Evolutionary conservation across 805 yeast species (phyloP).

Genomic region (Debaryomyces hansenii): DNA sequence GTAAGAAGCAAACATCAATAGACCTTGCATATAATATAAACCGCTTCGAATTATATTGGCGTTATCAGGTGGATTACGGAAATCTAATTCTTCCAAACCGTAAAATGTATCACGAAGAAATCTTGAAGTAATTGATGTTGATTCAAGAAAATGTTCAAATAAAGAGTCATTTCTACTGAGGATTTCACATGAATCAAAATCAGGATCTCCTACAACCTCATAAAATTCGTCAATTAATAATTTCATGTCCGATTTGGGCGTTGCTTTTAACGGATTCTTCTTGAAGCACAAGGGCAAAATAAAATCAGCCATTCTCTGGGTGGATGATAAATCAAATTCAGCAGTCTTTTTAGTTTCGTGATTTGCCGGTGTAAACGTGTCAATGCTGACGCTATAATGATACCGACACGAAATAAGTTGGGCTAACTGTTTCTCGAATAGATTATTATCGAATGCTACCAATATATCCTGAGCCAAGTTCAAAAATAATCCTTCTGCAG

Average conservation of each 20-base stretch:
- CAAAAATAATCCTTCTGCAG: slow-evolving; percentile 62
- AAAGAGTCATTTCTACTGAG: slow-evolving; percentile 47
- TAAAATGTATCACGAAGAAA: slow-evolving; percentile 50
- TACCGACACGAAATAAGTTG: slow-evolving; percentile 80
- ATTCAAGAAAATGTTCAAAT: slow-evolving; percentile 49
- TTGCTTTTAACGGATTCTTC: slow-evolving; percentile 57
- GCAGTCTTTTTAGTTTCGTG: slow-evolving; percentile 48
- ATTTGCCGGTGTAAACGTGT: slow-evolving; percentile 61
- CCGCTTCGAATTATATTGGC: slow-evolving; percentile 47
- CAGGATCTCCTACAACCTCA: slow-evolving; percentile 71
- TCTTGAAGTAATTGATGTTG: slow-evolving; percentile 41
- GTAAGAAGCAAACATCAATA: slow-evolving; percentile 66
- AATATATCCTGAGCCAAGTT: slow-evolving; percentile 56
- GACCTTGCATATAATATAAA: slow-evolving; percentile 68
- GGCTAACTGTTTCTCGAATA: slow-evolving; percentile 60
- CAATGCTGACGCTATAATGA: slow-evolving; percentile 62
- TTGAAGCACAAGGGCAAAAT: slow-evolving; percentile 56
- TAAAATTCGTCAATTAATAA: slow-evolving; percentile 67
- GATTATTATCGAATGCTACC: slow-evolving; percentile 41
- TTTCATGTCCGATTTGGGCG: slow-evolving; percentile 72
- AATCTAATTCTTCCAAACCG: slow-evolving; percentile 42
- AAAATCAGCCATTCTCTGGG: slow-evolving; percentile 43
- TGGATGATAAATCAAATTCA: slow-evolving; percentile 26
- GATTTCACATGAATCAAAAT: slow-evolving; percentile 37
- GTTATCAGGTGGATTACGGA: slow-evolving; percentile 24